Evolutionary conservation across 768 basidiomycete genomes (phyloP).

Genomic region (Cystofilobasidium capitatum): DNA sequence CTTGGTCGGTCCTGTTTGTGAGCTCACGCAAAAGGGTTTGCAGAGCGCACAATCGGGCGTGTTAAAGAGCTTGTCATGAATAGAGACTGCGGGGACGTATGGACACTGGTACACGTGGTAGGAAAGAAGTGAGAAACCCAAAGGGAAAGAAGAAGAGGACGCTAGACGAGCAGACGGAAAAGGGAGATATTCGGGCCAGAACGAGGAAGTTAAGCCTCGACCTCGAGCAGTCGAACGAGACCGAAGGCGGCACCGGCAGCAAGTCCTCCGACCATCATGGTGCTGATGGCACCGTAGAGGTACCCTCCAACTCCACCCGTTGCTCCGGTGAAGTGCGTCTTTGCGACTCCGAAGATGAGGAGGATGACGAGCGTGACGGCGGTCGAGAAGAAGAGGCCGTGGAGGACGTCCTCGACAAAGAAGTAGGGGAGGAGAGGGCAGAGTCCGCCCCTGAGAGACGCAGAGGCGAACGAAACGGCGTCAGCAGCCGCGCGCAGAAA

Average conservation of each 20-base stretch:
- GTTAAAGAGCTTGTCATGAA: too few species aligned
- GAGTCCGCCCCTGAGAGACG: slow-evolving; percentile 74
- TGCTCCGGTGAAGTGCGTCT: slow-evolving; percentile 68
- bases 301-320: slow-evolving; percentile 58
- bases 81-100: too few species aligned
- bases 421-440: slow-evolving; percentile 80
- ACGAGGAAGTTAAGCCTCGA: slow-evolving; percentile 1
- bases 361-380: slow-evolving; percentile 24
- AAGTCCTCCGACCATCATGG: slow-evolving; percentile 75
- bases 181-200: not conserved
- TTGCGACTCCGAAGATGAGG: slow-evolving; percentile 48
- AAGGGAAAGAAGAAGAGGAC: not conserved
- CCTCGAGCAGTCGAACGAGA: slow-evolving; percentile 50
- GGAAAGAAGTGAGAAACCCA: not conserved
- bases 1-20: too few species aligned
- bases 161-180: not conserved
- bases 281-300: slow-evolving; percentile 76
- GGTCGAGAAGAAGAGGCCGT: slow-evolving; percentile 41
- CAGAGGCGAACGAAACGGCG: too few species aligned
- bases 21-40: too few species aligned
- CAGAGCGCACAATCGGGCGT: too few species aligned
- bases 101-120: too few species aligned
- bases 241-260: slow-evolving; percentile 70
- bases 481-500: not conserved
- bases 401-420: slow-evolving; percentile 60